Evolutionary conservation across 345 rosid species (phyloP).

Genomic region (Euphorbia peplus): DNA sequence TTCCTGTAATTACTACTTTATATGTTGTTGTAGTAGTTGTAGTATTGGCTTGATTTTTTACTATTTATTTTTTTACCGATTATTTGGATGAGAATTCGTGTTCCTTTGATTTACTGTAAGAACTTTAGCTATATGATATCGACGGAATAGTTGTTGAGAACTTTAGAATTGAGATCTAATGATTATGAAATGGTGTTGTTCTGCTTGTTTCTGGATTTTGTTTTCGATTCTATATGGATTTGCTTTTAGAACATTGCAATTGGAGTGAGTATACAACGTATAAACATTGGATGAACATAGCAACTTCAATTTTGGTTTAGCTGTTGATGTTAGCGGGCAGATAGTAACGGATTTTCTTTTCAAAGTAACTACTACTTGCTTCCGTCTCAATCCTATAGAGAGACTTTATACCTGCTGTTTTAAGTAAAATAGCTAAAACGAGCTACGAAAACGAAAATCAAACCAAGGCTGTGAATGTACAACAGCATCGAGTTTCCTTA

Average conservation of each 20-base stretch:
- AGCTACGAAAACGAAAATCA: too few relatives aligned
- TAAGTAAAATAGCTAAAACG: too few relatives aligned
- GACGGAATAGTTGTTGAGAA: not conserved
- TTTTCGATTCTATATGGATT: too few relatives aligned
- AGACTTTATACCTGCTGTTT: too few relatives aligned
- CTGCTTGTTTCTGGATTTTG: not conserved
- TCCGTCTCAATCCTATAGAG: too few relatives aligned
- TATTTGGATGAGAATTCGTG: not conserved
- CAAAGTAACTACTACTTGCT: too few relatives aligned
- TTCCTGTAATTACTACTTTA: not conserved
- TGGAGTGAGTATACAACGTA: not conserved
- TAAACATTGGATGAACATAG: not conserved
- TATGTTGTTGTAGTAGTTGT: not conserved
- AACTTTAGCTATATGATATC: not conserved
- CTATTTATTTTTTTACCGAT: not conserved
- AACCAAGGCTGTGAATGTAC: not conserved
- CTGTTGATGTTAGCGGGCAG: too few relatives aligned
- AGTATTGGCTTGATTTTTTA: not conserved
- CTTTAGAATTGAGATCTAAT: too few relatives aligned
- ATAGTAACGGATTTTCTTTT: too few relatives aligned
- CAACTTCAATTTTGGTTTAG: not conserved
- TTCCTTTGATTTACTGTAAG: not conserved
- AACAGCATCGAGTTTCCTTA: not conserved
- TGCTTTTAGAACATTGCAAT: not conserved
- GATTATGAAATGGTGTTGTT: too few relatives aligned